A percentile compares a stretch with the other conserved stretches of the same genome.
Evolutionary conservation across 306 rosid genomes (phyloP).

Genomic region (Psophocarpus tetragonolobus): DNA sequence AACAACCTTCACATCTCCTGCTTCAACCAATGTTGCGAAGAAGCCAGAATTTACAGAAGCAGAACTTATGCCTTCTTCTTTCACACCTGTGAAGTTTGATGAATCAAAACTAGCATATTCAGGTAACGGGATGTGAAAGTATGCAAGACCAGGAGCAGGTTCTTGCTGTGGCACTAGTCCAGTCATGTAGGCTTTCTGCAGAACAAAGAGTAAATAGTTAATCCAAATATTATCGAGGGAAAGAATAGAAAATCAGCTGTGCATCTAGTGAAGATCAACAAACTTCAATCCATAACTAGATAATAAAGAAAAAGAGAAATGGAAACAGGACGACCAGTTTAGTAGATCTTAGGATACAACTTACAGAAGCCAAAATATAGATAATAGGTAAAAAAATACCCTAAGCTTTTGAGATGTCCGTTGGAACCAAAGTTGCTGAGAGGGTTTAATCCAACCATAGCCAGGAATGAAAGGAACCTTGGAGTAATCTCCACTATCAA

Average conservation of each 20-base stretch:
- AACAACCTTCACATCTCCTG: slow-evolving; percentile 80
- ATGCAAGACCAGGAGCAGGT: slow-evolving; percentile 73
- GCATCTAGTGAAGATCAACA: background rate
- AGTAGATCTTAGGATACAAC: background rate
- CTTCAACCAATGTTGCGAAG: slow-evolving; percentile 73
- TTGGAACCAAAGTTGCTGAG: slow-evolving; percentile 84
- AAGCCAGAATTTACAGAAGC: slow-evolving; percentile 78
- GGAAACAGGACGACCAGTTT: background rate
- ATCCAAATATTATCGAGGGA: background rate
- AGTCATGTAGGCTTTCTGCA: slow-evolving; percentile 59
- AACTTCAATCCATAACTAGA: background rate
- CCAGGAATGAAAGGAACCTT: slow-evolving; percentile 60
- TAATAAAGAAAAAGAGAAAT: background rate
- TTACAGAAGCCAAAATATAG: background rate
- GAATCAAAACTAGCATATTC: slow-evolving; percentile 67
- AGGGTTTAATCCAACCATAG: slow-evolving; percentile 86
- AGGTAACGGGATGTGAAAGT: slow-evolving; percentile 84
- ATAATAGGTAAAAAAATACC: slow-evolving; percentile 46
- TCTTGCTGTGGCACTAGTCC: slow-evolving; percentile 62
- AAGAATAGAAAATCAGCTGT: slow-evolving; percentile 5
- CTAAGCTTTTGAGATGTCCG: slow-evolving; percentile 57
- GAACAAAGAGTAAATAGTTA: slow-evolving; percentile 2
- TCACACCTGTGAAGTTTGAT: slow-evolving; percentile 68
- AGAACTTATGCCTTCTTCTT: slow-evolving; percentile 69
- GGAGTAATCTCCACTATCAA: slow-evolving; percentile 88